phyloP scores from a whole-genome alignment of 148 eudicot species.

The Fallopia convolvulus region DNA sequence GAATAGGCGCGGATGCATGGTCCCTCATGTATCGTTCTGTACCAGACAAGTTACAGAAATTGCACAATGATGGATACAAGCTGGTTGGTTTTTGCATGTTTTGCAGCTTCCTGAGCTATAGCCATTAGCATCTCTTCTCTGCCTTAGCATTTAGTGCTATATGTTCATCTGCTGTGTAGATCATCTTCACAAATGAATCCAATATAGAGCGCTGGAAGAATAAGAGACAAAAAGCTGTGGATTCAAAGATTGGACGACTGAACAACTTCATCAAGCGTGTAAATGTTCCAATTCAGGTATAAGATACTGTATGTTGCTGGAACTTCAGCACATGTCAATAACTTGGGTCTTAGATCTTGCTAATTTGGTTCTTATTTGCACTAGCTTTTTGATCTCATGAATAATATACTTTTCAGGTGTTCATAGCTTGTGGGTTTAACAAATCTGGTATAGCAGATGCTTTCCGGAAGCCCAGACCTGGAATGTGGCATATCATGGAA shows the following conservation, averaged over 20 bases:
- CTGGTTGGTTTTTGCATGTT: background rate
- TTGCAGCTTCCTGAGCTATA: background rate
- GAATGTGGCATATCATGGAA: constrained; percentile 95
- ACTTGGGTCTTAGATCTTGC: too few species aligned
- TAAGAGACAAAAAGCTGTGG: constrained; percentile 85
- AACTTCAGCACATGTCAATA: too few species aligned
- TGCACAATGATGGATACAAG: too few species aligned
- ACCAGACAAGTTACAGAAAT: too few species aligned
- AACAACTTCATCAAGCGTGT: constrained; percentile 52
- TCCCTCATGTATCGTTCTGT: constrained; percentile 28
- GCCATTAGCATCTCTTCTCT: too few species aligned
- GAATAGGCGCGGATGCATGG: constrained; percentile 86
- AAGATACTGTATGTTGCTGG: background rate
- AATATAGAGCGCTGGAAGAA: constrained; percentile 95
- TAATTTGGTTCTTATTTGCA: too few species aligned
- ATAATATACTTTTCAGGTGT: constrained; percentile 42
- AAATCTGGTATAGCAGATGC: constrained; percentile 38
- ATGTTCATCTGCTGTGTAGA: constrained; percentile 31
- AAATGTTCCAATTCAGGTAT: too few species aligned
- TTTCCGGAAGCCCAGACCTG: constrained; percentile 79
- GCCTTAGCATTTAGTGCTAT: background rate
- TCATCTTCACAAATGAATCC: constrained; percentile 88
- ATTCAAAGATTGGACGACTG: constrained; percentile 84
- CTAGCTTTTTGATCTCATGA: too few species aligned
- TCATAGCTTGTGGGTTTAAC: constrained; percentile 83